Percentiles rank a stretch among this genome's conserved stretches.
Conservation (phyloP, 768 basidiomycete species). For the Podaxis sp. region DNA sequence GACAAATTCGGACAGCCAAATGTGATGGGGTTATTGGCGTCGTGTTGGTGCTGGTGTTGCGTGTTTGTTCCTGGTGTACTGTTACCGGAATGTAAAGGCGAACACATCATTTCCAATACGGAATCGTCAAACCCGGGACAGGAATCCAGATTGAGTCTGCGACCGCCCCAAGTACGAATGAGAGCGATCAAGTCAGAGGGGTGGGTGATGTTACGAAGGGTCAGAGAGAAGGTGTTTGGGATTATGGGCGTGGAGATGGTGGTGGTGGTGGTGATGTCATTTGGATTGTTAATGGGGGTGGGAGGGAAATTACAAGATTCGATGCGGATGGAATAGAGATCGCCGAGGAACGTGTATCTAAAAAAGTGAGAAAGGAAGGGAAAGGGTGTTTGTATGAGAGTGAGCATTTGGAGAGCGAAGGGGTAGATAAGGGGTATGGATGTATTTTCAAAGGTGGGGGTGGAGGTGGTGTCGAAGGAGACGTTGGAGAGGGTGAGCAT, state of each 20-base stretch:
- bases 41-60: not conserved
- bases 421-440: not conserved
- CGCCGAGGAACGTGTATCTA: conserved; percentile 2
- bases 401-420: not conserved
- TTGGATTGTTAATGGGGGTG: not conserved
- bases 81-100: not conserved
- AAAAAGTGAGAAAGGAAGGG: conserved; percentile 3
- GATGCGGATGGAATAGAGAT: conserved; percentile 1
- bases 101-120: not conserved
- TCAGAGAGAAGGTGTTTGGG: not conserved
- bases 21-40: not conserved
- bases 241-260: not conserved
- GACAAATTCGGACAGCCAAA: not conserved
- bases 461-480: not conserved
- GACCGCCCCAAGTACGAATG: not conserved
- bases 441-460: not conserved
- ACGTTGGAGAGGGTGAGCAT: not conserved
- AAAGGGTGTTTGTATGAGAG: not conserved
- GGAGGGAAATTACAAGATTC: not conserved
- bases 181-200: not conserved
- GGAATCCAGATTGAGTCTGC: not conserved
- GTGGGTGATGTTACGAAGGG: not conserved
- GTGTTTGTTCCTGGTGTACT: not conserved
- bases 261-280: not conserved
- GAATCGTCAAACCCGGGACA: conserved; percentile 8